Percentiles rank a stretch among this genome's conserved stretches.
Evolutionary conservation across 331 rosid species (phyloP).

Genomic region (Malus hybrid): DNA sequence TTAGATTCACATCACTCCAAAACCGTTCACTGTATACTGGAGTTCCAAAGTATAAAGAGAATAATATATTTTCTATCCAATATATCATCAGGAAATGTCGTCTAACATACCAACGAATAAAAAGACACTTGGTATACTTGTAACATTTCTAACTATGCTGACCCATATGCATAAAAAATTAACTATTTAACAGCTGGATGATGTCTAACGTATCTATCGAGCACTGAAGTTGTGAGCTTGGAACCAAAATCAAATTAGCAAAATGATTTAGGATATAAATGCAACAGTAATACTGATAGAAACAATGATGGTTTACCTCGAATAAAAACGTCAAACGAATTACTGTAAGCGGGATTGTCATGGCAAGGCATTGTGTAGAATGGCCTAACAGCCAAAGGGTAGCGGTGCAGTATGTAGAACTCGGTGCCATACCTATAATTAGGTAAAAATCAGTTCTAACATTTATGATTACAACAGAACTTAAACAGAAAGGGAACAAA

Average conservation of each 20-base stretch:
- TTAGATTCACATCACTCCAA: neutral
- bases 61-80: neutral
- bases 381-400: conserved; percentile 83
- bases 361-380: conserved; percentile 95
- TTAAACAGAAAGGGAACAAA: neutral
- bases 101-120: too few relatives aligned
- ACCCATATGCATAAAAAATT: too few relatives aligned
- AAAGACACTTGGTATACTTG: too few relatives aligned
- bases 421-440: conserved; percentile 72
- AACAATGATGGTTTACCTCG: conserved; percentile 49
- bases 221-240: neutral
- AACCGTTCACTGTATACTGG: neutral
- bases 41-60: neutral
- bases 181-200: too few relatives aligned
- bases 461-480: neutral
- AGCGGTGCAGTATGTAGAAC: conserved; percentile 84
- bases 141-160: too few relatives aligned
- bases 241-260: neutral
- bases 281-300: neutral
- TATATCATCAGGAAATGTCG: too few relatives aligned
- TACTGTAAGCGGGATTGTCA: conserved; percentile 64
- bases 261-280: neutral
- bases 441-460: neutral
- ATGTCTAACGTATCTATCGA: neutral
- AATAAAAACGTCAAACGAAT: conserved; percentile 93